Percentiles rank a stretch among this genome's conserved stretches.
Evolutionary conservation across 805 yeast genomes (phyloP).

Genomic region (Yamadazyma sp.): DNA sequence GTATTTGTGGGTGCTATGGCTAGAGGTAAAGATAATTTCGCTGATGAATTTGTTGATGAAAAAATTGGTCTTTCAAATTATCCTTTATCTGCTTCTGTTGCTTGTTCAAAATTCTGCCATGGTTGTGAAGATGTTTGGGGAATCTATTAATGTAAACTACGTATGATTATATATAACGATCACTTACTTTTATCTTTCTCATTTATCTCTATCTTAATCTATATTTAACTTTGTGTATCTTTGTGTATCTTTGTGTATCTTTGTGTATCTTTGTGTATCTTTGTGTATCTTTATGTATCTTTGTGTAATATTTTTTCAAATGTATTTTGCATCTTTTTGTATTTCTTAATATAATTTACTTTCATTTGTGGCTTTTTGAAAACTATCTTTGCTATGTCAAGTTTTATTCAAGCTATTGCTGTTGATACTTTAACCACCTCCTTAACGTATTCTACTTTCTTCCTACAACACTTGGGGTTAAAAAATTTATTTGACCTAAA

Average conservation of each 20-base stretch:
- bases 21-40: conserved; percentile 94
- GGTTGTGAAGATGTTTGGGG: conserved; percentile 99
- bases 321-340: neutral
- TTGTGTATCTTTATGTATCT: no score
- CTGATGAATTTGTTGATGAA: conserved; percentile 95
- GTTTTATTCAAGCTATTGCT: conserved; percentile 45
- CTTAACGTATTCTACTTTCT: conserved; percentile 38
- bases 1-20: conserved; percentile 99
- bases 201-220: neutral
- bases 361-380: no score
- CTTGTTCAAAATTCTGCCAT: conserved; percentile 96
- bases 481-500: conserved; percentile 37
- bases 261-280: no score
- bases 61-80: conserved; percentile 94
- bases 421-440: conserved; percentile 41
- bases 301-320: no score
- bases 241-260: no score
- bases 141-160: conserved; percentile 47
- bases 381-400: conserved; percentile 16
- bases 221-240: neutral
- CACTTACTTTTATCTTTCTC: no score
- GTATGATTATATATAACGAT: no score
- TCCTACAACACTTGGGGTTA: conserved; percentile 40
- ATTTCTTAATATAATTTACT: neutral
- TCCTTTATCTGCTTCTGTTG: conserved; percentile 95